Evolutionary conservation across 345 rosid genomes (phyloP), one percentile per base, ranked within the genome.

Genomic region (Eutrema yunnanense): DNA sequence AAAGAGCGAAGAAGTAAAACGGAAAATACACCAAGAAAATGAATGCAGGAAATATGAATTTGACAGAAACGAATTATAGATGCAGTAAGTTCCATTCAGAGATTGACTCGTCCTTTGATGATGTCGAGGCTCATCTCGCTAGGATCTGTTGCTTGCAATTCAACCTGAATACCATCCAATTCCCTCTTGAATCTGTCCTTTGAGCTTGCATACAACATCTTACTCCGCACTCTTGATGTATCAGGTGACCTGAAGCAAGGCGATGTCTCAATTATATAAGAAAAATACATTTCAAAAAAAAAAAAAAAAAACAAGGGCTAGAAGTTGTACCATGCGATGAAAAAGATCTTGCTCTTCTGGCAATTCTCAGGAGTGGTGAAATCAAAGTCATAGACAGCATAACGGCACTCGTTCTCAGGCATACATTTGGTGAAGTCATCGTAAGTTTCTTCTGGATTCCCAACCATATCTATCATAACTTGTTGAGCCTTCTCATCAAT

Each of bases 131-230:
- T 87, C 92, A 87, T 87, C 81, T 89, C 90, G 44, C 85, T 85
- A 34, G 92, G 86, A 69, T 89, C 96, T 6, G 95, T 89, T 36
- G 88, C 95, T 58, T 87, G 92, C 77, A 88, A 61, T 72, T 88
- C 90, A 36, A 88, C 86, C 60, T 88, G 94, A 78, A 88, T 76
- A 6, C 91, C 94, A 69, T 88, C 91, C 74, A 88, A 62, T 78
- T 88, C 91, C 34, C 91, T 86, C 87, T 81, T 88, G 85, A 88
- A 86, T 57, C 91, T 78, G 66, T 88, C 90, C 74, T 85, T 88
- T 2, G 90, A 86, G 77, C 92, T 88, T 42, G 95, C 90, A 71
- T 88, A 88, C 19, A 88, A 59, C 95, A 87, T 88, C 84, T 88
- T 88, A 71, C 88, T 88, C 62, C 95, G 74, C 79, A 85, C 90